phyloP scores from a whole-genome alignment of 164 flowering plant genomes.

The Warburgia ugandensis region DNA sequence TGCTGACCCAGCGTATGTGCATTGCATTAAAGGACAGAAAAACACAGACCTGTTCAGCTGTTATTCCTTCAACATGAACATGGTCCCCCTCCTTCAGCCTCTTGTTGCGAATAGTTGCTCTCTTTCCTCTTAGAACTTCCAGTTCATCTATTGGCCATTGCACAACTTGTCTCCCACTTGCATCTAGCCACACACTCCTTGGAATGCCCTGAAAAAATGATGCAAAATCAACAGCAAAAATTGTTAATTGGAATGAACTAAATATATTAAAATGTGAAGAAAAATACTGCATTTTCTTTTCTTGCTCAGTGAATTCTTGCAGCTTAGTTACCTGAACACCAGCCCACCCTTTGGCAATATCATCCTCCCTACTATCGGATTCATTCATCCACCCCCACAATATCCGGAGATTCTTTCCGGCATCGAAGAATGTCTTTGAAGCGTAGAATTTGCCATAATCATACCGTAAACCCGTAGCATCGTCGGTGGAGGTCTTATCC shows the following conservation, averaged over 20 bases:
- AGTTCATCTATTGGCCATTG: constrained; percentile 57
- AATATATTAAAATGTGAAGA: neutral
- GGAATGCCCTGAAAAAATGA: constrained; percentile 36
- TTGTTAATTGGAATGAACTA: neutral
- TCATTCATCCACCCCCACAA: constrained; percentile 49
- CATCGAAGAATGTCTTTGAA: constrained; percentile 50
- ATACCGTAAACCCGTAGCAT: constrained; percentile 24
- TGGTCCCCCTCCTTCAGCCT: constrained; percentile 18
- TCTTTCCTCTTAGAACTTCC: constrained; percentile 22
- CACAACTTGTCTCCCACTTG: constrained; percentile 34
- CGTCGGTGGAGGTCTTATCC: constrained; percentile 16
- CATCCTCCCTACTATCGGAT: constrained; percentile 6
- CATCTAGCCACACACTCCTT: constrained; percentile 39
- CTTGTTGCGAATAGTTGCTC: neutral
- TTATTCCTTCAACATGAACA: constrained; percentile 26
- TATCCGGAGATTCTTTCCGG: constrained; percentile 28
- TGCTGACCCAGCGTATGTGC: neutral
- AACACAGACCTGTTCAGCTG: constrained; percentile 31
- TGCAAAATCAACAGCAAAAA: neutral
- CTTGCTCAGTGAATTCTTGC: neutral
- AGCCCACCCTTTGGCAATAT: constrained; percentile 24
- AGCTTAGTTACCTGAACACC: constrained; percentile 21
- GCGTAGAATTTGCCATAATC: constrained; percentile 69
- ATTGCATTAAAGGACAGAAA: neutral
- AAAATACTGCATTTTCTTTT: neutral